Percentiles rank a stretch among this genome's conserved stretches.
phyloP scores from a whole-genome alignment of 192 early-diverging fungal genomes.

The Gamsiella multidivaricata region DNA sequence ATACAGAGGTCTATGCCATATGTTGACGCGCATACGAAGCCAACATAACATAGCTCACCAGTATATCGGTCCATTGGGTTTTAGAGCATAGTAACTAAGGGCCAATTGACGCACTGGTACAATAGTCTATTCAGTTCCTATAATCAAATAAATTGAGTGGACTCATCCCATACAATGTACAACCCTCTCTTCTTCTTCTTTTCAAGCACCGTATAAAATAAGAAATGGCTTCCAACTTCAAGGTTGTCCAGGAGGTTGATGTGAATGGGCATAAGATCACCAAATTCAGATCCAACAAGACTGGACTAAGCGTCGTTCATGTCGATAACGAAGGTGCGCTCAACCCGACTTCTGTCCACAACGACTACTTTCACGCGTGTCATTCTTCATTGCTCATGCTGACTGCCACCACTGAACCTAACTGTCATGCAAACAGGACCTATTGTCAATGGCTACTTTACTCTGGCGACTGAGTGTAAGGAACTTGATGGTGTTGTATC shows the following conservation, averaged over 20 bases:
- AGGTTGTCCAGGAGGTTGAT: slow-evolving; percentile 55
- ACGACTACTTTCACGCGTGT: not conserved
- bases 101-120: too few relatives aligned
- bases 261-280: slow-evolving; percentile 62
- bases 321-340: slow-evolving; percentile 63
- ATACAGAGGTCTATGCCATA: too few relatives aligned
- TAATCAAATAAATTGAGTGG: too few relatives aligned
- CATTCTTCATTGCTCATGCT: slow-evolving; percentile 8
- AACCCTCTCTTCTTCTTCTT: slow-evolving; percentile 5
- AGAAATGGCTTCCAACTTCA: slow-evolving; percentile 55
- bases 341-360: not conserved
- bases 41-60: too few relatives aligned
- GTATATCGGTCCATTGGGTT: too few relatives aligned
- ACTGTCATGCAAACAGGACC: slow-evolving; percentile 51
- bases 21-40: too few relatives aligned
- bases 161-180: too few relatives aligned
- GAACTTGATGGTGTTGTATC: too few relatives aligned
- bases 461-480: slow-evolving; percentile 68
- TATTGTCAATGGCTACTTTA: slow-evolving; percentile 67
- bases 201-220: not conserved
- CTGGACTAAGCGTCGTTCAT: slow-evolving; percentile 65
- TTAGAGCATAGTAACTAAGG: too few relatives aligned
- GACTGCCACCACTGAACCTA: not conserved
- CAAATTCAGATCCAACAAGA: slow-evolving; percentile 60
- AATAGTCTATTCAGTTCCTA: too few relatives aligned